These are phyloP conservation scores for Phaeosphaeria sp. DNA, from an alignment of 2,329 filamentous ascomycete species.

Conservation along the genomic window DNA sequence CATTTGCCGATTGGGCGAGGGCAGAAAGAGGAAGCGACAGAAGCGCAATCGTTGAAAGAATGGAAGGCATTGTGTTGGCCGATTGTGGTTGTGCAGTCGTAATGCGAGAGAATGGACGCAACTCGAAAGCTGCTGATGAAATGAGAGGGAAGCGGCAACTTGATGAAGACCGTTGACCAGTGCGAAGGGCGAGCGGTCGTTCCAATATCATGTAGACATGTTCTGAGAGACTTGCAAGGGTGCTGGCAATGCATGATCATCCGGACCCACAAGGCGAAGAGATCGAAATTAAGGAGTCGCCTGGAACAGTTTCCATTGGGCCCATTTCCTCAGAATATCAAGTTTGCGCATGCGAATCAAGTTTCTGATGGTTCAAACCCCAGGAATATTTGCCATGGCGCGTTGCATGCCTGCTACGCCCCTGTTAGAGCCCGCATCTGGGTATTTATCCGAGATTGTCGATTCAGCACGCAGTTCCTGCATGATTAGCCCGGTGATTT, in stretches of 20 bases:
- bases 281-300: slow-evolving; percentile 40
- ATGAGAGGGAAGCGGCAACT: slow-evolving; percentile 19
- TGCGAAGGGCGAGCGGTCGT: slow-evolving; percentile 25
- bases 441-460: slow-evolving; percentile 45
- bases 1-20: slow-evolving; percentile 43
- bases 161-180: slow-evolving; percentile 23
- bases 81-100: slow-evolving; percentile 1
- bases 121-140: slow-evolving; percentile 25
- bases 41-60: slow-evolving; percentile 34
- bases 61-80: slow-evolving; percentile 31
- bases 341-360: slow-evolving; percentile 28
- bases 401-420: slow-evolving; percentile 30
- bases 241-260: slow-evolving; percentile 28
- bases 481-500: slow-evolving; percentile 23
- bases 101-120: slow-evolving; percentile 29
- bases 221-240: slow-evolving; percentile 30
- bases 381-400: slow-evolving; percentile 15
- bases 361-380: slow-evolving; percentile 26
- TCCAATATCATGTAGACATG: slow-evolving; percentile 24
- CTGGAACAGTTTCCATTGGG: slow-evolving; percentile 18
- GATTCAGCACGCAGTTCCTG: slow-evolving; percentile 30
- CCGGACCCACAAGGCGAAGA: slow-evolving; percentile 15
- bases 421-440: slow-evolving; percentile 29
- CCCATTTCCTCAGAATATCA: slow-evolving; percentile 24
- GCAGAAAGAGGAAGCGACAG: slow-evolving; percentile 45